Evolutionary conservation across 305 asterid species (phyloP), one percentile per base, ranked within the genome.

Genomic region (Fraxinus albicans): DNA sequence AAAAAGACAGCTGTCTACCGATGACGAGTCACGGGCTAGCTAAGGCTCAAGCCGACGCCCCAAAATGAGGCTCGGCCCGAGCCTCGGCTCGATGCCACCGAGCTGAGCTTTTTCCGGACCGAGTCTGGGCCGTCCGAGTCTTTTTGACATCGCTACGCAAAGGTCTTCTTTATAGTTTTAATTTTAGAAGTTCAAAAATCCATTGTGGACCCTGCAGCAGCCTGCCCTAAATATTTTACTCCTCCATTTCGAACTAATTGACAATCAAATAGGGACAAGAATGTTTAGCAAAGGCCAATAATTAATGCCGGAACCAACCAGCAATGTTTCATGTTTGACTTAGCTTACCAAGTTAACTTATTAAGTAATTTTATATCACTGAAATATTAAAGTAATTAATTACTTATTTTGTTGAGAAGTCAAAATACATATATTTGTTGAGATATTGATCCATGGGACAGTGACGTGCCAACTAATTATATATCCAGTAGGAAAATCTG

Each of bases 401-500:
- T 3, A 47, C 55, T 44, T 44, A 44, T 47, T 47, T 47, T 47
- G 19, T 13, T 47, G 58, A 47, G 58, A 47, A 47, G 58, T 47
- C 58, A 47, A 47, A 47, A 47, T 47, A 47, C 58, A 47, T 47
- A 47, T 13, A 47, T 47, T 47, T 47, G 58, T 47, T 47, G 58
- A 47, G 58, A 47, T 47, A 47, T 13, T 47, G 58, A 47, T 47
- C 58, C 58, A 17, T 47, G 58, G n/a, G 58, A 47, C 19, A 12
- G 58, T 47, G 58, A 47, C 58, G 19, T 13, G 58, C 58, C 58
- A 47, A 47, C 58, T 13, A 47, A 47, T 47, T 3, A 47, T 12
- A 47, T 47, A 4, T 13, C 77, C 75, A 77, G 36, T 23, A 27
- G n/a, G 73, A 27, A 88, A 83, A 47, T 80, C 86, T 84, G 86